Evolutionary conservation across 495 filamentous ascomycete species (phyloP).

Genomic region (Hypoxylon fuscum): DNA sequence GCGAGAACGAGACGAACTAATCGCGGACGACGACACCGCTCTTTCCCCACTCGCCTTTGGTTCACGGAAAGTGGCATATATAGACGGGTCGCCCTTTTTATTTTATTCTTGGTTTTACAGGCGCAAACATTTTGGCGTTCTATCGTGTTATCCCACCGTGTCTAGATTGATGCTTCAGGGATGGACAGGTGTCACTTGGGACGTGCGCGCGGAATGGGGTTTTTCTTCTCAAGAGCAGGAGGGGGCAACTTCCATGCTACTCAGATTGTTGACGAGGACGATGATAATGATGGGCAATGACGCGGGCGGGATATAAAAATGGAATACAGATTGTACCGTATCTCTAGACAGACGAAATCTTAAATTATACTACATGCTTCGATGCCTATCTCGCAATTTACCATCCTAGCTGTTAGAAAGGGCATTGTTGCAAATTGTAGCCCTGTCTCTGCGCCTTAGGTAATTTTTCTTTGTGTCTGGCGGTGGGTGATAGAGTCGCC

Average conservation of each 20-base stretch:
- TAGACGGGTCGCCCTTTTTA: background rate
- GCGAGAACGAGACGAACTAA: conserved; percentile 1
- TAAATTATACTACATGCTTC: conserved; percentile 15
- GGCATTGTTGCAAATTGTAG: no score
- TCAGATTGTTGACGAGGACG: conserved; percentile 1
- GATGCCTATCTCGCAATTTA: background rate
- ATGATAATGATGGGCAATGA: background rate
- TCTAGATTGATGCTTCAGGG: background rate
- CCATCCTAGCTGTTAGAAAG: background rate
- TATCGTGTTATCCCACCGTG: background rate
- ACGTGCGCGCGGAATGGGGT: background rate
- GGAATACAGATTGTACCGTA: conserved; percentile 33
- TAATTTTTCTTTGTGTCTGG: no score
- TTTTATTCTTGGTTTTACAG: background rate
- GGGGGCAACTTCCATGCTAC: background rate
- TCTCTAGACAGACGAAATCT: conserved; percentile 26
- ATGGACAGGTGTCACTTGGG: no score
- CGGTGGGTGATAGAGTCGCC: no score
- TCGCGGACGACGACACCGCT: conserved; percentile 21
- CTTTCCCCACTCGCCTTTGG: conserved; percentile 3
- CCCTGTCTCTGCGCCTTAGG: no score
- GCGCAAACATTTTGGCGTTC: conserved; percentile 1
- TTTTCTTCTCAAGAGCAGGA: background rate
- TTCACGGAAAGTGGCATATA: conserved; percentile 2
- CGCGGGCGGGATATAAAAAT: background rate